These are phyloP conservation scores for Aspergillus quadrilineatus DNA, from an alignment of 2,329 filamentous ascomycete genomes.

Conservation along the genomic window DNA sequence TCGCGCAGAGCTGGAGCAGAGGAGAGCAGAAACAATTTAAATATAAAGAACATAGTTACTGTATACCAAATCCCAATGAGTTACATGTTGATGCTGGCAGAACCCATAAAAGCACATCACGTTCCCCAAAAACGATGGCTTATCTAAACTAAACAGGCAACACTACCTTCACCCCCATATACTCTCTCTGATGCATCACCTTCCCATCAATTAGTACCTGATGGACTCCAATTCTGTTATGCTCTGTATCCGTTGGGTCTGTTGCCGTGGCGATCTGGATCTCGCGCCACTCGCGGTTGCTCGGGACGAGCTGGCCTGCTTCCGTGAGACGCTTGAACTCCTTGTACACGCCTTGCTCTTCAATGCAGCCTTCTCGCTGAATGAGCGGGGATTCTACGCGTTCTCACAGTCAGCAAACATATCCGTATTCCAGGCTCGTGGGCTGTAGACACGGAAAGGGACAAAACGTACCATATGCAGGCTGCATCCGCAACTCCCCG, in stretches of 20 bases:
- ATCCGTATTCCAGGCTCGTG: too few species aligned
- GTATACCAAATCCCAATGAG: too few species aligned
- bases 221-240: conserved; percentile 44
- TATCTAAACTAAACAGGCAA: conserved; percentile 38
- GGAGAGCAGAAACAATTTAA: too few species aligned
- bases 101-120: too few species aligned
- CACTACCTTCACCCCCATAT: conserved; percentile 49
- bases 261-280: conserved; percentile 49
- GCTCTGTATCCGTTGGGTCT: conserved; percentile 43
- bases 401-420: too few species aligned
- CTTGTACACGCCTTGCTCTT: conserved; percentile 47
- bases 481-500: conserved; percentile 46
- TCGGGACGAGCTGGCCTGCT: conserved; percentile 45
- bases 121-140: background rate
- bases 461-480: conserved; percentile 31
- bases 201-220: conserved; percentile 48
- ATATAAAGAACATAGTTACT: too few species aligned
- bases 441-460: background rate
- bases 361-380: conserved; percentile 46
- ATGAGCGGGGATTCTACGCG: conserved; percentile 37
- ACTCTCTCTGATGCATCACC: conserved; percentile 49
- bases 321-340: conserved; percentile 47
- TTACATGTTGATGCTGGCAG: too few species aligned
- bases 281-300: conserved; percentile 51
- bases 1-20: too few species aligned